These are phyloP conservation scores for Pleodorina starrii DNA, from an alignment of 139 green algal genomes.

Conservation along the genomic window DNA sequence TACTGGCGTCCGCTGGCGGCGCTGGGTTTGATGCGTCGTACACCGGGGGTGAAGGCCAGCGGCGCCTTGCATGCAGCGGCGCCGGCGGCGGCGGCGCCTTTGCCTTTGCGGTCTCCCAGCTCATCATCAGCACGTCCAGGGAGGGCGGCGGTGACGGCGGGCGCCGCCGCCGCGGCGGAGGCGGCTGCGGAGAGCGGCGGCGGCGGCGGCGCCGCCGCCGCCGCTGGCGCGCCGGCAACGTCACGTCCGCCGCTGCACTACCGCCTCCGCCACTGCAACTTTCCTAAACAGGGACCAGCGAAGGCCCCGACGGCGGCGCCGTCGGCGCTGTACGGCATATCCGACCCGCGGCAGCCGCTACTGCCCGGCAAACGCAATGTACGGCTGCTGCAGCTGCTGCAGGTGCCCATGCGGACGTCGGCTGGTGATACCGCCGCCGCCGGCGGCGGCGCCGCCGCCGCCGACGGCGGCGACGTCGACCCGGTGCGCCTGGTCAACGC, in stretches of 20 bases:
- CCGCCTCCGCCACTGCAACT: not conserved
- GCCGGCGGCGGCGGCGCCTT: not conserved
- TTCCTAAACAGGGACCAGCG: not conserved
- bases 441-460: not conserved
- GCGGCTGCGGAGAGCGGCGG: too few relatives aligned
- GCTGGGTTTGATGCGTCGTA: not conserved
- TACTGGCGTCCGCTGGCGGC: constrained; percentile 10
- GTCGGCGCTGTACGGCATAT: not conserved
- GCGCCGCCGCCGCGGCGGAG: too few relatives aligned
- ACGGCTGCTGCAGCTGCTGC: constrained; percentile 25
- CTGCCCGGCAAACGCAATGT: constrained; percentile 2
- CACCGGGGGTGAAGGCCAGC: not conserved
- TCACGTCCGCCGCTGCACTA: not conserved
- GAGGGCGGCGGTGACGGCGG: too few relatives aligned
- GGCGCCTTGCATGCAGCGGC: not conserved
- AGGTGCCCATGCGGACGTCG: not conserved
- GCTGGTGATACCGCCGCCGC: not conserved
- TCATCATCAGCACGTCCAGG: not conserved
- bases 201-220: too few relatives aligned
- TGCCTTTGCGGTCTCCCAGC: not conserved
- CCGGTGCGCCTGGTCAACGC: constrained; percentile 12
- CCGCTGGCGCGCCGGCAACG: not conserved
- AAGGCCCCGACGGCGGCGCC: not conserved
- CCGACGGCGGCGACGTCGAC: not conserved
- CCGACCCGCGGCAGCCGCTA: constrained; percentile 5